Conservation (phyloP, 768 basidiomycete species). For the Naganishia kalamii region DNA sequence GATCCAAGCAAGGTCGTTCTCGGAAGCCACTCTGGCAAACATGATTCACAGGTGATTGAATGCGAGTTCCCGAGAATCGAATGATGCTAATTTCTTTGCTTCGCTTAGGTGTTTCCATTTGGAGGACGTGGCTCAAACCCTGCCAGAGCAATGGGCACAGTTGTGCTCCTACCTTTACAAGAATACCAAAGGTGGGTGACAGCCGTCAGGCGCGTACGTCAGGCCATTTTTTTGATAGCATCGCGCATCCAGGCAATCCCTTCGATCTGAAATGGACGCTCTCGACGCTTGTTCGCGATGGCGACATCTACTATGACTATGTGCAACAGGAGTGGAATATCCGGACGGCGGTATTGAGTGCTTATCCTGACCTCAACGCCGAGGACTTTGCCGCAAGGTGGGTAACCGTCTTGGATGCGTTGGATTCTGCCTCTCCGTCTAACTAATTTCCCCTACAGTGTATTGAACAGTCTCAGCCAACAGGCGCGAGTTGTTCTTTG, state of each 20-base stretch:
- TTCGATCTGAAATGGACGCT: constrained; percentile 21
- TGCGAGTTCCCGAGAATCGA: neutral
- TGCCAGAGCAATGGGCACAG: constrained; percentile 6
- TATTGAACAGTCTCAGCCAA: neutral
- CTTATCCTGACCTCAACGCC: constrained; percentile 4
- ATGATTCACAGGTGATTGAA: neutral
- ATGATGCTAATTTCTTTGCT: neutral
- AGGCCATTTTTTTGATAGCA: no score
- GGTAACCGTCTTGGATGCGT: neutral
- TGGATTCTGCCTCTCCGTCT: neutral
- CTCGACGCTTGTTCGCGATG: constrained; percentile 6
- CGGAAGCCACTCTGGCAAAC: neutral
- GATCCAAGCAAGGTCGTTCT: constrained; percentile 20
- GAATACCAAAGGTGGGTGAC: constrained; percentile 27
- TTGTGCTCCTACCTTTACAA: constrained; percentile 26
- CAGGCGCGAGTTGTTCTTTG: constrained; percentile 19
- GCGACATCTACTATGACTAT: constrained; percentile 16
- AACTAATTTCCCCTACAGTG: neutral
- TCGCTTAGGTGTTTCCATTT: constrained; percentile 15
- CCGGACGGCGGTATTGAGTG: neutral
- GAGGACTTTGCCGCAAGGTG: constrained; percentile 15
- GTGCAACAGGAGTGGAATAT: constrained; percentile 13
- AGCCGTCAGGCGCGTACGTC: no score
- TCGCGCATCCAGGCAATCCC: constrained; percentile 10
- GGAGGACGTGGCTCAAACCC: neutral